phyloP scores from a whole-genome alignment of 2,329 filamentous ascomycete species.

The Ambrosiella cleistominuta region DNA sequence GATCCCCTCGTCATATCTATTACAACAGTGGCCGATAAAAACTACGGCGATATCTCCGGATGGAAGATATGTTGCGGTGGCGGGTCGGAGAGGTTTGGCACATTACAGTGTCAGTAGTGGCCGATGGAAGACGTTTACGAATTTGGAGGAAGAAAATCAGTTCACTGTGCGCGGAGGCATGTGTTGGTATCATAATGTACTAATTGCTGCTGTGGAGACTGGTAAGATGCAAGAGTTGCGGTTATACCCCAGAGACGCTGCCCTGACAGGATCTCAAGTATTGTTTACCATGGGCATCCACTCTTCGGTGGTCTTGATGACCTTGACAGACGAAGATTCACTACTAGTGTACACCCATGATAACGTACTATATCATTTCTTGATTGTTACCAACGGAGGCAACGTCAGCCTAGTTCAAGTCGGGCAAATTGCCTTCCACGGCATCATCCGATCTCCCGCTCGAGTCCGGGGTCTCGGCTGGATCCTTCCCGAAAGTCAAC shows the following conservation, averaged over 20 bases:
- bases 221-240: constrained; percentile 69
- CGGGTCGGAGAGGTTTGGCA: constrained; percentile 76
- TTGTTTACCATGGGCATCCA: constrained; percentile 64
- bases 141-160: constrained; percentile 64
- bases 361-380: constrained; percentile 86
- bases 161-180: constrained; percentile 89
- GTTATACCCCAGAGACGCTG: constrained; percentile 76
- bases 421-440: constrained; percentile 95
- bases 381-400: constrained; percentile 57
- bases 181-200: constrained; percentile 95
- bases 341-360: constrained; percentile 93
- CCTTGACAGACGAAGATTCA: constrained; percentile 81
- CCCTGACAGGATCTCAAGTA: constrained; percentile 54
- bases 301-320: constrained; percentile 75
- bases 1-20: constrained; percentile 67
- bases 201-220: constrained; percentile 83
- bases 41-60: constrained; percentile 78
- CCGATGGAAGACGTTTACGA: constrained; percentile 86
- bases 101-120: constrained; percentile 93
- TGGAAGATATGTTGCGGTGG: constrained; percentile 87
- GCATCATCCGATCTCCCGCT: constrained; percentile 84
- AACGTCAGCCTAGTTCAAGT: constrained; percentile 69
- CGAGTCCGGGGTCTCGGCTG: constrained; percentile 86
- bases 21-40: constrained; percentile 85
- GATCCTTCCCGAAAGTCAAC: constrained; percentile 81